A percentile compares a stretch with the other conserved stretches of the same genome.
Evolutionary conservation across 805 yeast genomes (phyloP).

Genomic region (Lipomyces spencermartinsiae): DNA sequence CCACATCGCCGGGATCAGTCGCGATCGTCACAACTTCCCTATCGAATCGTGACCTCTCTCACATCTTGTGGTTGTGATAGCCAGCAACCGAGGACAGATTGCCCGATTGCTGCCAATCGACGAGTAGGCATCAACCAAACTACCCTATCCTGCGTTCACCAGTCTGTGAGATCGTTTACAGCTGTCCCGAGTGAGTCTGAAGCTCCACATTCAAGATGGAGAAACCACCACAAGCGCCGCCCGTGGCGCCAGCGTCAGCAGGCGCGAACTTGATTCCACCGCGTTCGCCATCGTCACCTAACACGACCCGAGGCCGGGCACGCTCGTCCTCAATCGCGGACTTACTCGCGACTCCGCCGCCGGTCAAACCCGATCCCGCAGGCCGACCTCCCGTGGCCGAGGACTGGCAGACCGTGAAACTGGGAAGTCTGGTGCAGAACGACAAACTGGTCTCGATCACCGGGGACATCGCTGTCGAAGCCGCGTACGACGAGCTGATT

Average conservation of each 20-base stretch:
- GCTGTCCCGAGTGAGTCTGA: background rate
- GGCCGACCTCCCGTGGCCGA: conserved; percentile 18
- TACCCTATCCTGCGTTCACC: background rate
- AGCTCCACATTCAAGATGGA: background rate
- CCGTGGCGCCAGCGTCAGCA: conserved; percentile 23
- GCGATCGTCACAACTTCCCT: background rate
- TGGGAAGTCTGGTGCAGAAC: conserved; percentile 76
- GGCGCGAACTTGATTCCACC: conserved; percentile 11
- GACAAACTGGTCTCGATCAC: conserved; percentile 76
- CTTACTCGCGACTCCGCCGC: conserved; percentile 45
- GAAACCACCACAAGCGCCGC: background rate
- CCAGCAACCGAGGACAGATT: background rate
- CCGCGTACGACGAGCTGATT: conserved; percentile 81
- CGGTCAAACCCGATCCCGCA: conserved; percentile 33
- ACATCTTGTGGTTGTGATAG: background rate
- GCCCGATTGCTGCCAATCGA: background rate
- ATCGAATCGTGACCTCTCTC: background rate
- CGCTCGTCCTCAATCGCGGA: conserved; percentile 44
- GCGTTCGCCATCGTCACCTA: conserved; percentile 12
- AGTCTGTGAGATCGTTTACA: background rate
- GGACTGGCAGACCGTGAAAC: conserved; percentile 77
- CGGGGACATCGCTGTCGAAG: conserved; percentile 75
- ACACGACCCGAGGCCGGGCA: conserved; percentile 28
- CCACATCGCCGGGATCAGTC: background rate
- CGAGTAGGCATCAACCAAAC: background rate